phyloP scores from a whole-genome alignment of 2,329 filamentous ascomycete genomes.

The Exophiala aquamarina region DNA sequence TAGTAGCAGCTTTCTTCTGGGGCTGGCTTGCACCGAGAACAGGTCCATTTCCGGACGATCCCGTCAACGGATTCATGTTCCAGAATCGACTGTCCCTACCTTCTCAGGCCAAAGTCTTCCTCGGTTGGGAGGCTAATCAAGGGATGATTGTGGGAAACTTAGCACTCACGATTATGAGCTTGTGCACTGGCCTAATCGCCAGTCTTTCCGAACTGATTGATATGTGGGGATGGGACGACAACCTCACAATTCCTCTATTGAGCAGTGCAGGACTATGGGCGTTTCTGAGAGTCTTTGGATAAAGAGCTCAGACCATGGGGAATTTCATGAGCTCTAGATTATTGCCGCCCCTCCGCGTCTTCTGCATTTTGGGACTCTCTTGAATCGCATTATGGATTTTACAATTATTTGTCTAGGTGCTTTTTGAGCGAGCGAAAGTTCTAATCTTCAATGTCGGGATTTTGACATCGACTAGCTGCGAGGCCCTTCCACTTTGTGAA shows the following conservation, averaged over 20 bases:
- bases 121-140: conserved; percentile 62
- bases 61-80: conserved; percentile 68
- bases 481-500: no score
- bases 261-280: conserved; percentile 87
- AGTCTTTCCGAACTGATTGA: conserved; percentile 88
- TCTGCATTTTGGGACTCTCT: no score
- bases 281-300: conserved; percentile 82
- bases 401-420: no score
- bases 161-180: conserved; percentile 76
- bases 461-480: no score
- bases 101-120: conserved; percentile 51
- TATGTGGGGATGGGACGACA: conserved; percentile 93
- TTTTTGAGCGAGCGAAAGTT: no score
- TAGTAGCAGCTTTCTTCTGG: conserved; percentile 84
- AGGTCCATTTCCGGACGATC: conserved; percentile 68
- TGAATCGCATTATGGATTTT: no score
- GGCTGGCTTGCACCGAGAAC: conserved; percentile 74
- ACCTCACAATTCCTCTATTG: conserved; percentile 90
- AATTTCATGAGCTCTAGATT: no score
- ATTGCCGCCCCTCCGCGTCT: no score
- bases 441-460: no score
- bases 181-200: conserved; percentile 86
- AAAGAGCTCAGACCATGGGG: background rate
- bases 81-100: conserved; percentile 74
- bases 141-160: conserved; percentile 66